Evolutionary conservation across 1,139 yeast species (phyloP).

Genomic region (Scheffersomyces quercinus): DNA sequence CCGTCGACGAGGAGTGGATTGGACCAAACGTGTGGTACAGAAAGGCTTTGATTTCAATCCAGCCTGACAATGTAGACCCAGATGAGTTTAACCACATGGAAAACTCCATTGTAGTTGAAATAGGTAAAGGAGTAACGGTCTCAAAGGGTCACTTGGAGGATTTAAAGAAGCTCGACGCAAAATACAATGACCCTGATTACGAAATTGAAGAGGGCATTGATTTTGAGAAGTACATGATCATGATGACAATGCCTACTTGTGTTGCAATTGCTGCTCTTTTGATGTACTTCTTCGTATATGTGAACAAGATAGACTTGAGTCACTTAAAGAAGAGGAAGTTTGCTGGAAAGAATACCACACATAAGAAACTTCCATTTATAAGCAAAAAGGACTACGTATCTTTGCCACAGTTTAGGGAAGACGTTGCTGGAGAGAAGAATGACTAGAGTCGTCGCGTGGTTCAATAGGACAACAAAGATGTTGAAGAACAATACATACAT

Average conservation of each 20-base stretch:
- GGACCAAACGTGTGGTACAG: constrained; percentile 42
- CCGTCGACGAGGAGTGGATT: constrained; percentile 63
- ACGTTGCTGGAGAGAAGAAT: constrained; percentile 11
- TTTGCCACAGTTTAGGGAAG: constrained; percentile 31
- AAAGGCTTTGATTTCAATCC: constrained; percentile 61
- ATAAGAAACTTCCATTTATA: constrained; percentile 33
- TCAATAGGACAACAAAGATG: too few relatives aligned
- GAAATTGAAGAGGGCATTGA: constrained; percentile 60
- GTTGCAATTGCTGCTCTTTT: constrained; percentile 60
- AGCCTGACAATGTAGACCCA: constrained; percentile 65
- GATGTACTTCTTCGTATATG: constrained; percentile 62
- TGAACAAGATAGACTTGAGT: constrained; percentile 52
- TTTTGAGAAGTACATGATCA: constrained; percentile 65
- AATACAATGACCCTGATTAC: constrained; percentile 28
- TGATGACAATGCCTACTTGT: constrained; percentile 70
- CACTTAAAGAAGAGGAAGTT: constrained; percentile 54
- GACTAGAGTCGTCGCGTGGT: constrained; percentile 7
- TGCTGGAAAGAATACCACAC: constrained; percentile 40
- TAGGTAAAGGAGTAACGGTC: constrained; percentile 60
- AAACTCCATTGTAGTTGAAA: constrained; percentile 56
- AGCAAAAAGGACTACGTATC: constrained; percentile 20
- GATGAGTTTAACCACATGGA: constrained; percentile 59
- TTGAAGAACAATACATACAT: too few relatives aligned
- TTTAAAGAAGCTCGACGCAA: constrained; percentile 45
- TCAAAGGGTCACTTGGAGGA: constrained; percentile 58